These are phyloP conservation scores for Neopestalotiopsis sp. DNA, from an alignment of 2,329 filamentous ascomycete species.

Conservation along the genomic window DNA sequence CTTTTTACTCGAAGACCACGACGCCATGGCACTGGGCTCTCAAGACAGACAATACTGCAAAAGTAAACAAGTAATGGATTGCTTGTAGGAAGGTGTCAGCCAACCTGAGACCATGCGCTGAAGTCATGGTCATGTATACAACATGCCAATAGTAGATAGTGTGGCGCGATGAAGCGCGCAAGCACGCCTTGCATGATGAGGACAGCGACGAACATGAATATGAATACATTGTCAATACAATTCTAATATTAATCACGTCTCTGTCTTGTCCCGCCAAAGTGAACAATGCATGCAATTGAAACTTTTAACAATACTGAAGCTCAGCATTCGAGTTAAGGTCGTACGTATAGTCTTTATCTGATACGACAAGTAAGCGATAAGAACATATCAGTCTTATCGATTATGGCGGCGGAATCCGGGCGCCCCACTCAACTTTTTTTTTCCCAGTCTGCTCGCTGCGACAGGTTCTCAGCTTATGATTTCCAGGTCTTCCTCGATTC, in stretches of 20 bases:
- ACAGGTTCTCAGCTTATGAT: not conserved
- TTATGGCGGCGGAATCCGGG: not conserved
- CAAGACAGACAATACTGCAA: no score
- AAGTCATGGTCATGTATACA: not conserved
- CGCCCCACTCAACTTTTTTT: constrained; percentile 14
- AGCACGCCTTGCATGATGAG: not conserved
- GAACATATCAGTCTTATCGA: constrained; percentile 7
- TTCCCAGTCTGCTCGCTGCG: not conserved
- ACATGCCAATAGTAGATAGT: not conserved
- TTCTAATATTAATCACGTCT: no score
- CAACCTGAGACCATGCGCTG: not conserved
- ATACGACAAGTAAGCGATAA: not conserved
- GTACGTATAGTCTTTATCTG: not conserved
- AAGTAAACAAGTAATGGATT: no score
- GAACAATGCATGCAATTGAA: not conserved
- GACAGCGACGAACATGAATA: not conserved
- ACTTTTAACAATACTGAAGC: not conserved
- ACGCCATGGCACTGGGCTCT: no score
- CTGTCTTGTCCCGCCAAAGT: no score
- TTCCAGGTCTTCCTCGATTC: not conserved
- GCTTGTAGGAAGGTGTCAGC: no score
- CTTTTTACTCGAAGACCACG: no score
- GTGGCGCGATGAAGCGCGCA: not conserved
- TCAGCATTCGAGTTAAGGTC: not conserved
- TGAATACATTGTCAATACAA: not conserved